Conservation (phyloP, 805 yeast genomes). For the Starmerella potacharoeniae region DNA sequence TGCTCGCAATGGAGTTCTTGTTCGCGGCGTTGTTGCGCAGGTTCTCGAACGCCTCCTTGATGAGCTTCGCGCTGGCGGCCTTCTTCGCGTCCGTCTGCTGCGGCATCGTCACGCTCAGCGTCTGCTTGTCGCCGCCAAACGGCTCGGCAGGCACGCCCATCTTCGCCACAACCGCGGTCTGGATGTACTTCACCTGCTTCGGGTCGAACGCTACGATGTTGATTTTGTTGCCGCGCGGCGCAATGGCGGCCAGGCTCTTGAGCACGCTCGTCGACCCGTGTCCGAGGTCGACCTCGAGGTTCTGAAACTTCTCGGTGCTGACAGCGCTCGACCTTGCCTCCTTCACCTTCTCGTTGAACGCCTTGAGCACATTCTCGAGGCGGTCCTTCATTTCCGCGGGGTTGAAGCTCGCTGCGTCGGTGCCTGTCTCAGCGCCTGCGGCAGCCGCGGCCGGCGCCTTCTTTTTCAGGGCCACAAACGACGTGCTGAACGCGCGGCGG, state of each 20-base stretch:
- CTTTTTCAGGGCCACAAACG: conserved; percentile 4
- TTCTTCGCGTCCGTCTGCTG: conserved; percentile 60
- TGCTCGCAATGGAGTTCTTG: conserved; percentile 41
- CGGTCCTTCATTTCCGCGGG: conserved; percentile 6
- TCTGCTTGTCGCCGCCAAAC: conserved; percentile 61
- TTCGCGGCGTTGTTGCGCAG: conserved; percentile 40
- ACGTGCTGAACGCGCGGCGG: too few species aligned
- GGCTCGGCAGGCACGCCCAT: conserved; percentile 71
- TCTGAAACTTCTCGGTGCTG: conserved; percentile 55
- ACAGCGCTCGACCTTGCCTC: conserved; percentile 62
- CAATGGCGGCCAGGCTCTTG: conserved; percentile 32
- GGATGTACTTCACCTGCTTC: conserved; percentile 51
- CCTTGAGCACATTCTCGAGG: conserved; percentile 25
- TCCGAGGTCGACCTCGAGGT: conserved; percentile 40
- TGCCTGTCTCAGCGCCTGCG: neutral
- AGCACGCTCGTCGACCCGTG: conserved; percentile 40
- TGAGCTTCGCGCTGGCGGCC: conserved; percentile 40
- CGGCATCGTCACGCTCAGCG: conserved; percentile 63
- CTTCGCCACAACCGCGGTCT: conserved; percentile 56
- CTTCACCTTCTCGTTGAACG: conserved; percentile 40
- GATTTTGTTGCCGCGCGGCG: conserved; percentile 30
- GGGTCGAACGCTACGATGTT: conserved; percentile 81
- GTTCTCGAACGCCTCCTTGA: conserved; percentile 57
- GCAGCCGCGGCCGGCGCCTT: conserved; percentile 1
- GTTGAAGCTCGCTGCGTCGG: conserved; percentile 11